These are phyloP conservation scores for Vanrija pseudolonga DNA, from an alignment of 1,284 basidiomycete genomes.

Conservation along the genomic window DNA sequence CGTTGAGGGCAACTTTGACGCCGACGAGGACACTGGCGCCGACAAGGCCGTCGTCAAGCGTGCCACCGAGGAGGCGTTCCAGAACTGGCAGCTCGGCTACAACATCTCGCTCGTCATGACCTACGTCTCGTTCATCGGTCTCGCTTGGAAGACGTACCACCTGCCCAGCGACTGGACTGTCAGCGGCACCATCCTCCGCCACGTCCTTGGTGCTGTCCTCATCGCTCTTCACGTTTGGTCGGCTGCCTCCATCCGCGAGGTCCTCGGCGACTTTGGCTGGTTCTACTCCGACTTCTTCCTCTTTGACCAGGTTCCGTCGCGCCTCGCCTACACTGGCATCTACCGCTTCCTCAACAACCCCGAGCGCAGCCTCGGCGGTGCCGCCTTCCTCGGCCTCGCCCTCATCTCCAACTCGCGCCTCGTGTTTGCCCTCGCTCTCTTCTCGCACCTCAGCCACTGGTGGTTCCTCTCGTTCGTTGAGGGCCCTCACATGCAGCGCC, in stretches of 20 bases:
- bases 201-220: constrained; percentile 78
- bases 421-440: constrained; percentile 75
- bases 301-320: constrained; percentile 77
- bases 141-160: constrained; percentile 83
- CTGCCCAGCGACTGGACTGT: constrained; percentile 79
- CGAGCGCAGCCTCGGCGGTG: constrained; percentile 85
- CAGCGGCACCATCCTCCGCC: constrained; percentile 81
- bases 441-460: constrained; percentile 80
- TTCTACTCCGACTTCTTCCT: constrained; percentile 99
- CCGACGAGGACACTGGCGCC: constrained; percentile 52
- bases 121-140: constrained; percentile 75
- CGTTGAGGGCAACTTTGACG: constrained; percentile 20
- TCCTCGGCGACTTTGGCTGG: constrained; percentile 92
- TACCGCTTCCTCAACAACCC: constrained; percentile 97
- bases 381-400: constrained; percentile 88
- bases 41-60: constrained; percentile 55
- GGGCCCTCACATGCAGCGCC: constrained; percentile 92
- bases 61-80: constrained; percentile 85
- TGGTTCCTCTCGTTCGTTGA: constrained; percentile 88
- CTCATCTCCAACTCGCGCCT: constrained; percentile 85
- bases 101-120: constrained; percentile 93
- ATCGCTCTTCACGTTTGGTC: constrained; percentile 90
- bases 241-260: constrained; percentile 82
- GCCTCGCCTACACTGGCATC: constrained; percentile 93
- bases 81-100: constrained; percentile 90